These are phyloP conservation scores for Umbelopsis sp. DNA, from an alignment of 192 early-diverging fungal species.

Conservation along the genomic window DNA sequence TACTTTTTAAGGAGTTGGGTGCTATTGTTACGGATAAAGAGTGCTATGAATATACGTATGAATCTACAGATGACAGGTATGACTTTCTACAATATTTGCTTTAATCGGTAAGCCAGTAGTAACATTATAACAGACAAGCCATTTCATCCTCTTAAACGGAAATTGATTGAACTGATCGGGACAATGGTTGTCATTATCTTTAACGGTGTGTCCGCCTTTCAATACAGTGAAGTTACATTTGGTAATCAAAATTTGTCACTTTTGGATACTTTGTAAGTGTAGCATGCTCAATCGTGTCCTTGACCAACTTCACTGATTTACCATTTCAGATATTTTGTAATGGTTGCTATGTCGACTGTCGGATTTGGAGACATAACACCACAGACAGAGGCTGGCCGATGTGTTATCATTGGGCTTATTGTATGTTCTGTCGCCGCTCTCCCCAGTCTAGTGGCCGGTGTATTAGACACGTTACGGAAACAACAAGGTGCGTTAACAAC, in stretches of 20 bases:
- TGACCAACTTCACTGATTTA: background rate
- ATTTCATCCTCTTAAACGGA: conserved; percentile 54
- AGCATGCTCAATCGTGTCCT: background rate
- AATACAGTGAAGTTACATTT: conserved; percentile 62
- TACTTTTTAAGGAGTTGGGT: conserved; percentile 66
- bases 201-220: conserved; percentile 61
- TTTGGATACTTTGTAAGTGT: conserved; percentile 35
- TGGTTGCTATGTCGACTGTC: conserved; percentile 73
- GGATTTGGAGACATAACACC: conserved; percentile 77
- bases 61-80: conserved; percentile 54
- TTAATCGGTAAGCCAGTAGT: background rate
- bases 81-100: background rate
- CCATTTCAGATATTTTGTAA: conserved; percentile 52
- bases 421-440: conserved; percentile 60
- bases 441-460: conserved; percentile 57
- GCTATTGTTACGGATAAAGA: conserved; percentile 56
- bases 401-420: conserved; percentile 64
- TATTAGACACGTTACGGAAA: conserved; percentile 43
- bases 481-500: conserved; percentile 8
- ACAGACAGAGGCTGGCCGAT: conserved; percentile 49
- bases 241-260: conserved; percentile 30
- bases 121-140: conserved; percentile 40
- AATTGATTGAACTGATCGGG: conserved; percentile 53
- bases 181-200: conserved; percentile 60
- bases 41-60: conserved; percentile 56